phyloP scores from a whole-genome alignment of 176 grass and related monocot species.

The Carex cristatella region DNA sequence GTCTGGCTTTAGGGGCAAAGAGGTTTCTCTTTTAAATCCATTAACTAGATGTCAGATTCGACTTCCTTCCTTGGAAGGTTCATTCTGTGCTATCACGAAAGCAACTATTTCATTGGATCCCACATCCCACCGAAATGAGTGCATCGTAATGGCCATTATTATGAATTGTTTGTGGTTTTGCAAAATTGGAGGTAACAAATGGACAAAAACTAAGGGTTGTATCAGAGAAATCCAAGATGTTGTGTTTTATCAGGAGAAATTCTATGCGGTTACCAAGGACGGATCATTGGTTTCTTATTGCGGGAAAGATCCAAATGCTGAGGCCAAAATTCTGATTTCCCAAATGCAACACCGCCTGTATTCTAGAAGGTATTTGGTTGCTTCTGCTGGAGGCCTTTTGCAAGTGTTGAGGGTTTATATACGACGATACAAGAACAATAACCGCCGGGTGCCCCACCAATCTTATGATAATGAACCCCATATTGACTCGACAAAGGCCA shows the following conservation, averaged over 20 bases:
- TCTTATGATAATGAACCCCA: not conserved
- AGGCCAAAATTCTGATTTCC: not conserved
- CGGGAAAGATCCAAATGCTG: conserved; percentile 17
- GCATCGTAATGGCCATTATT: conserved; percentile 13
- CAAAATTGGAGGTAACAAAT: conserved; percentile 18
- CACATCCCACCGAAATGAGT: not conserved
- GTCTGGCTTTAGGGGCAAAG: not conserved
- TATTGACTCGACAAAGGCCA: not conserved
- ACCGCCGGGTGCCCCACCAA: not conserved
- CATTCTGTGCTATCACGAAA: not conserved
- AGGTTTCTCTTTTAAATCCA: conserved; percentile 19
- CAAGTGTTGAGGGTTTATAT: conserved; percentile 21
- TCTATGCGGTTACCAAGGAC: not conserved
- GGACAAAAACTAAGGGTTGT: conserved; percentile 10
- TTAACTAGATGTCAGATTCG: conserved; percentile 21
- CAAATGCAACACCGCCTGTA: not conserved
- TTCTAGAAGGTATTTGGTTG: conserved; percentile 16
- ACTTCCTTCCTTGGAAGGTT: conserved; percentile 21
- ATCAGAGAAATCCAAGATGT: conserved; percentile 2
- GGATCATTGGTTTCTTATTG: conserved; percentile 7
- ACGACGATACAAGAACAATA: not conserved
- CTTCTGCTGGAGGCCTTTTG: conserved; percentile 8
- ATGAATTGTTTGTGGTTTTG: conserved; percentile 15
- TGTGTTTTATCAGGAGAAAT: conserved; percentile 6
- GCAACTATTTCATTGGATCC: conserved; percentile 2